phyloP scores from a whole-genome alignment of 345 rosid genomes.

The Eucalyptus curtisii region DNA sequence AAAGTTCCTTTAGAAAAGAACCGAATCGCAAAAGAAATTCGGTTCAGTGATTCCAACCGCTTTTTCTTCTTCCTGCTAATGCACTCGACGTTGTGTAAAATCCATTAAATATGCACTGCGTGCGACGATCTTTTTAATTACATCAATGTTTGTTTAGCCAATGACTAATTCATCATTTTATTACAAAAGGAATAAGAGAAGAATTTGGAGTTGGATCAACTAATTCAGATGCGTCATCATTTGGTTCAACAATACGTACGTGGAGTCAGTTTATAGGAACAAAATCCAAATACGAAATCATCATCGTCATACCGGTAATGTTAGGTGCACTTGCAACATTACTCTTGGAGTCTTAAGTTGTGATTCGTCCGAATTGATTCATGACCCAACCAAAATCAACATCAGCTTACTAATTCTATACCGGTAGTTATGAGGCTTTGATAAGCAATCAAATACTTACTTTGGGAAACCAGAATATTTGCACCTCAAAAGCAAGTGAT shows the following conservation, averaged over 20 bases:
- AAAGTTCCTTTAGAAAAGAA: not conserved
- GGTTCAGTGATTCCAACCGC: not conserved
- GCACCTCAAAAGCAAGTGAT: not conserved
- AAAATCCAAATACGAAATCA: not conserved
- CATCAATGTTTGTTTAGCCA: not conserved
- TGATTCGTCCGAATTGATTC: not conserved
- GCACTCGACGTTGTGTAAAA: not conserved
- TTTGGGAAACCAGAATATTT: not conserved
- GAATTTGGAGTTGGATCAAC: not conserved
- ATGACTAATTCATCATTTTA: not conserved
- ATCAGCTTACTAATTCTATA: not conserved
- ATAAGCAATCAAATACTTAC: not conserved
- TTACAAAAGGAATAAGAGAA: not conserved
- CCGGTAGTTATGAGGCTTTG: not conserved
- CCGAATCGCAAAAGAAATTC: not conserved
- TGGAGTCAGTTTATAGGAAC: not conserved
- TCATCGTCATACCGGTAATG: not conserved
- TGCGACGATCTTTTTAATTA: not conserved
- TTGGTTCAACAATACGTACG: not conserved
- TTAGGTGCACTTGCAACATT: not conserved
- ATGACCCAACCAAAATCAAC: not conserved
- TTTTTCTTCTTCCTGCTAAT: not conserved
- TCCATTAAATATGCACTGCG: not conserved
- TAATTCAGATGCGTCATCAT: not conserved
- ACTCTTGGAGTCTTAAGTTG: not conserved